Evolutionary conservation across 805 yeast genomes (phyloP), one percentile per base, ranked within the genome.

Genomic region (Candida orba): DNA sequence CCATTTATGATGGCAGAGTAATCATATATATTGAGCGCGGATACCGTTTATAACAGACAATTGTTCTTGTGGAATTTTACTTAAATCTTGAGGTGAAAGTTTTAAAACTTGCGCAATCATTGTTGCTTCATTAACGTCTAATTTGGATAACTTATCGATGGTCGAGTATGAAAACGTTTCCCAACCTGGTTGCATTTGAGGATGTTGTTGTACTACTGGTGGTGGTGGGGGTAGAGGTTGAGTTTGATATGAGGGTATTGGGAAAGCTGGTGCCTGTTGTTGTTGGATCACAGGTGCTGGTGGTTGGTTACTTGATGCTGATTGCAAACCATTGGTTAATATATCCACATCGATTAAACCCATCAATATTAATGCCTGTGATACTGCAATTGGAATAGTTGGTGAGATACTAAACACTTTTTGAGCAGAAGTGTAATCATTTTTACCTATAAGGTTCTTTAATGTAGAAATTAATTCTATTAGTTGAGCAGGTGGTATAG

Each of bases 291-390:
- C 13, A 10, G 30, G 30, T 29, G 31, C 31, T n/a, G 15, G 34
- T 31, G 7, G 34, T 15, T 37, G 7, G 9, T 36, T 17, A 10
- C 8, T 23, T 8, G 48, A 14, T 7, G 44, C 40, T 25, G 30
- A 13, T 24, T 39, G 39, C 55, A 51, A 59, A 5, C 85, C 76
- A 47, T 78, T 76, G 31, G 71, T 70, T n/a, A 84, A 77, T n/a
- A 81, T 83, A 37, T 76, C 79, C 33, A 72, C 69, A 57, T 83
- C 85, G 20, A 84, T 76, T 36, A 84, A 71, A 1, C 93, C 95
- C 90, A 84, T 84, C 39, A 83, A 68, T 17, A 84, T 63, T 48
- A 84, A 66, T 3, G 89, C 84, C 58, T 84, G 93, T 0, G 90
- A 78, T 2, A 86, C 80, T 2, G 85, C 73, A 3, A 78, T 65